Percentiles rank a stretch among this genome's conserved stretches.
phyloP scores from a whole-genome alignment of 2,329 filamentous ascomycete species.

The Colletotrichum australisinense region DNA sequence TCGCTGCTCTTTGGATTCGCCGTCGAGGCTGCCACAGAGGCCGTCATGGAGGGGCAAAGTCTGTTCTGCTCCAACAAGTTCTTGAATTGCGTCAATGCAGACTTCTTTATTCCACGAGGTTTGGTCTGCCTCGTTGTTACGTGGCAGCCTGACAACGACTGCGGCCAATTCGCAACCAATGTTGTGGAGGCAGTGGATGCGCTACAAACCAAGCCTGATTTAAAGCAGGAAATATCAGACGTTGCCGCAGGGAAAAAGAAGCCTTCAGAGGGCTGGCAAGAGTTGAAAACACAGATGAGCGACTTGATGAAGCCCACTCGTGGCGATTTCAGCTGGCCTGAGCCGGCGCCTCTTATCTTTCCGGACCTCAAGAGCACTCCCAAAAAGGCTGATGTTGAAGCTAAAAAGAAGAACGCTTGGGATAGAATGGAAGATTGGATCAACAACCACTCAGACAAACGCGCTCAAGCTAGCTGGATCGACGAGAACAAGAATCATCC shows the following conservation, averaged over 20 bases:
- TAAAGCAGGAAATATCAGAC: neutral
- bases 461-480: slow-evolving; percentile 38
- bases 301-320: slow-evolving; percentile 37
- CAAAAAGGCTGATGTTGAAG: neutral
- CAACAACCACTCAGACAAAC: slow-evolving; percentile 37
- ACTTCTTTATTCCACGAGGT: slow-evolving; percentile 67
- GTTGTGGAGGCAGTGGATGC: slow-evolving; percentile 40
- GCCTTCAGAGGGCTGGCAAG: neutral
- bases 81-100: slow-evolving; percentile 65
- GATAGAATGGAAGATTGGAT: slow-evolving; percentile 38
- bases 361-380: slow-evolving; percentile 40
- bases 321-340: slow-evolving; percentile 54
- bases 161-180: slow-evolving; percentile 41
- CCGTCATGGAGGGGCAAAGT: slow-evolving; percentile 52
- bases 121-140: slow-evolving; percentile 63
- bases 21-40: slow-evolving; percentile 54
- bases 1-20: slow-evolving; percentile 55
- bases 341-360: slow-evolving; percentile 61
- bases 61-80: slow-evolving; percentile 61
- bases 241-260: neutral
- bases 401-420: slow-evolving; percentile 35
- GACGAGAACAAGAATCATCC: slow-evolving; percentile 33
- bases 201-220: neutral
- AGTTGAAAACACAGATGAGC: slow-evolving; percentile 1
- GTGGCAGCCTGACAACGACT: slow-evolving; percentile 55